Evolutionary conservation across 2,329 filamentous ascomycete genomes (phyloP), one percentile per base, ranked within the genome.

Genomic region (Fusarium tupiense): DNA sequence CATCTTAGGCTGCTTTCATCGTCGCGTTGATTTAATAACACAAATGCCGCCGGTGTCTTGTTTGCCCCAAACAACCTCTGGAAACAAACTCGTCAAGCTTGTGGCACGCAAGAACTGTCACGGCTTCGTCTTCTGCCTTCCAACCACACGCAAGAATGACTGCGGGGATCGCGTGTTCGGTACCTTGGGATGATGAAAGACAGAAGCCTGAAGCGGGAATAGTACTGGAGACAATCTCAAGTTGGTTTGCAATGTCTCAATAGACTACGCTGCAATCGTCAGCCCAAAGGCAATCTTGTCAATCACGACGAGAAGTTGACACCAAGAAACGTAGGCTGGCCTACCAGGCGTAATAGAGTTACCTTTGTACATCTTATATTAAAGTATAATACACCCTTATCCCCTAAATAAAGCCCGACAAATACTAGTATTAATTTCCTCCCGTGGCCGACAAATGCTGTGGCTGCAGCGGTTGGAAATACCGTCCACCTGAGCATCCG

Each of bases 301-400:
- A 22, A 47, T 47, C 46, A 47, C 13, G 3, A 47, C 12, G 19
- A 22, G 2, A 47, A 5, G 13, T 29, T 47, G 6, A 29, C 24
- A 29, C 1, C 19, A 29, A 47, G 13, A 47, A 29, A 11, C 24
- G 6, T 22, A 47, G 24, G 5, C 19, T 47, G 13, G 19, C 46
- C 19, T 3, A 11, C 26, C 44, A 29, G 6, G 19, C 9, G 4
- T 16, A 3, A 16, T 16, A 29, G 9, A 4, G 3, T 22, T 22
- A 7, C 6, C 11, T 29, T 11, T 22, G 4, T 8, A 47, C 26
- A 1, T 47, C 4, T 4, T 16, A 6, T 0, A 11, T 22, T 22
- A 29, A 16, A 22, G 5, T 29, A 4, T 5, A 29, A 47, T 29
- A 11, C 26, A 22, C 1, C 6, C 0, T 47, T 47, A 47, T 22